A percentile compares a stretch with the other conserved stretches of the same genome.
Evolutionary conservation across 106 monocot species (phyloP).

Genomic region (Dactylorhiza incarnata): DNA sequence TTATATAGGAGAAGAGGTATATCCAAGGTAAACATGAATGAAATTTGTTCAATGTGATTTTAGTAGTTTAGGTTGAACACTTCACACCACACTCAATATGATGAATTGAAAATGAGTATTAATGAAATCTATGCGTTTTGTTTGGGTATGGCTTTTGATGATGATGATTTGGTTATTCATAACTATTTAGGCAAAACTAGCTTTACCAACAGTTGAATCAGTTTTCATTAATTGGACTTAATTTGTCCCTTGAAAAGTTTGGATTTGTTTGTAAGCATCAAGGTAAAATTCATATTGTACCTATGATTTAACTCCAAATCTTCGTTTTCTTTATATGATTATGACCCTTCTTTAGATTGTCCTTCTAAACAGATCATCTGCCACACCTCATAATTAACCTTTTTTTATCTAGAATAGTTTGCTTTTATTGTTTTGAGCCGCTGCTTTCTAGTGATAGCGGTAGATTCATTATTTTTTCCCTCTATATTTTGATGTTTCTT

Average conservation of each 20-base stretch:
- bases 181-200: background rate
- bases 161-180: background rate
- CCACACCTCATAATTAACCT: background rate
- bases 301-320: background rate
- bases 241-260: background rate
- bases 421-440: background rate
- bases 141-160: too few relatives aligned
- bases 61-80: too few relatives aligned
- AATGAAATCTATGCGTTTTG: too few relatives aligned
- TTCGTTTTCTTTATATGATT: background rate
- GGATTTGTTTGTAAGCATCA: background rate
- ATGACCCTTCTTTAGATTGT: background rate
- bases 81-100: too few relatives aligned
- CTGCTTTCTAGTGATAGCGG: background rate
- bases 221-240: background rate
- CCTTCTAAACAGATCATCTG: background rate
- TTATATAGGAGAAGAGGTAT: too few relatives aligned
- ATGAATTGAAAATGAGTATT: too few relatives aligned
- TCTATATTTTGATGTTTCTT: background rate
- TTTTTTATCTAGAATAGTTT: background rate
- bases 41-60: too few relatives aligned
- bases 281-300: background rate
- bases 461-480: conserved; percentile 5
- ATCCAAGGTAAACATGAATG: too few relatives aligned
- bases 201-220: background rate